Percentiles rank a stretch among this genome's conserved stretches.
These are phyloP conservation scores for Cladosporium sp. DNA, from an alignment of 2,329 filamentous ascomycete genomes.

Conservation along the genomic window DNA sequence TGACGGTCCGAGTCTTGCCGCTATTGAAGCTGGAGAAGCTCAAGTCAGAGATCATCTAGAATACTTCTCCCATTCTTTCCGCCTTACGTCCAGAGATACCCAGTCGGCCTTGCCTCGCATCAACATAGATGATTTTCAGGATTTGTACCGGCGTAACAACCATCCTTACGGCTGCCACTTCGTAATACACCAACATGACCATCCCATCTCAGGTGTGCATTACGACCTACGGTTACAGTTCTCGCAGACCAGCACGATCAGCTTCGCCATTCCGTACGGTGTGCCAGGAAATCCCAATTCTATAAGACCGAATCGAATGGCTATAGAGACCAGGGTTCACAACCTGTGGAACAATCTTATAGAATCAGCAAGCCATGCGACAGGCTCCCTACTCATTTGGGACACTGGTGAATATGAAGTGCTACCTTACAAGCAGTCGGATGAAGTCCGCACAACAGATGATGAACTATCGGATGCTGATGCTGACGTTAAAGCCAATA, in stretches of 20 bases:
- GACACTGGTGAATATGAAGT: slow-evolving; percentile 48
- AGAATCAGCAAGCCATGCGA: slow-evolving; percentile 45
- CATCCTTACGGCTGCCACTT: slow-evolving; percentile 53
- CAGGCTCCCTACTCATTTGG: slow-evolving; percentile 48
- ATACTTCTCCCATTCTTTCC: slow-evolving; percentile 49
- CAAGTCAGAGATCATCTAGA: slow-evolving; percentile 50
- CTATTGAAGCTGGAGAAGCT: slow-evolving; percentile 54
- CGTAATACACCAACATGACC: slow-evolving; percentile 72
- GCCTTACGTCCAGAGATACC: slow-evolving; percentile 29
- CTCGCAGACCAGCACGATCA: slow-evolving; percentile 64
- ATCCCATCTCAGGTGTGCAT: slow-evolving; percentile 62
- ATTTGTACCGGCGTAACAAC: slow-evolving; percentile 51
- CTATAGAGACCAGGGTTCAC: slow-evolving; percentile 48
- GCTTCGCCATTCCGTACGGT: slow-evolving; percentile 52
- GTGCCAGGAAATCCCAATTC: slow-evolving; percentile 46
- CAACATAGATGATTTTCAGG: slow-evolving; percentile 43
- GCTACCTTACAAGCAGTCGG: slow-evolving; percentile 30
- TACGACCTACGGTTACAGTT: slow-evolving; percentile 70
- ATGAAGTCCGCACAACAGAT: slow-evolving; percentile 33
- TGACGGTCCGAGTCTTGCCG: slow-evolving; percentile 37
- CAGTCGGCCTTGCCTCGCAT: slow-evolving; percentile 36
- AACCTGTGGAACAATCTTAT: slow-evolving; percentile 49
- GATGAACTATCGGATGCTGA: slow-evolving; percentile 36
- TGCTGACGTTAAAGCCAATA: slow-evolving; percentile 15
- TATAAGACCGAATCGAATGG: slow-evolving; percentile 42